Evolutionary conservation across 495 filamentous ascomycete species (phyloP), one percentile per base, ranked within the genome.

Genomic region (Rhizodiscina lignyota): DNA sequence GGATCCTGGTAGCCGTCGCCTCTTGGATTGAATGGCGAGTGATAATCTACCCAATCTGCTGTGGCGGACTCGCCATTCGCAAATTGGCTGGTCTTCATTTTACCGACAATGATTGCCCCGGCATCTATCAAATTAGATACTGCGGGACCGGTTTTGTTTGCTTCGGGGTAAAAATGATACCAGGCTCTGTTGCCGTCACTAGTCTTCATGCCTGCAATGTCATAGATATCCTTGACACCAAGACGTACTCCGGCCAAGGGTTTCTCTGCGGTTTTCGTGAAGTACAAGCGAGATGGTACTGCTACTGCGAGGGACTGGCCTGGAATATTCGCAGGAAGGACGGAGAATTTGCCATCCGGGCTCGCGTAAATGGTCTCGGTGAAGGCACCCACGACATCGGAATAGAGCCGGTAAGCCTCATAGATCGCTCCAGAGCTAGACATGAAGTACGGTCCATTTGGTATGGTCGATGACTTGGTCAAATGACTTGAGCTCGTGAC

Each of bases 171-270:
- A 0, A 71, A 50, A 16, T 63, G 48, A 34, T 70, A 66, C 55
- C 61, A 73, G 0, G 67, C 69, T 8, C 67, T 51, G 45, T 70
- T 73, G 32, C 70, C 66, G 38, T 63, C 58, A 21, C 62, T 61
- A 0, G 62, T 67, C 37, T 63, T 63, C 1, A 72, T 44, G 2
- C 74, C 72, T 0, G 57, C 58, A 6, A 78, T 48, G 20, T 70
- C 58, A 48, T 64, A 72, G 33, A 74, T 67, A 40, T 77, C 74
- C 50, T 80, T 80, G 41, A 77, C 54, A 1, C 62, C 70, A 2
- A 75, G 39, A 8, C 74, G 57, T n/a, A 62, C 42, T 19, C 55
- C 54, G 1, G 50, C 48, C 2, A 59, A 39, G 3, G 54, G 56
- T 34, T 57, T 52, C 13, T 40, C 43, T 4, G 40, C 39, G 1